Percentiles rank a stretch among this genome's conserved stretches.
phyloP scores from a whole-genome alignment of 1,139 yeast genomes.

The Blastobotrys indianensis region DNA sequence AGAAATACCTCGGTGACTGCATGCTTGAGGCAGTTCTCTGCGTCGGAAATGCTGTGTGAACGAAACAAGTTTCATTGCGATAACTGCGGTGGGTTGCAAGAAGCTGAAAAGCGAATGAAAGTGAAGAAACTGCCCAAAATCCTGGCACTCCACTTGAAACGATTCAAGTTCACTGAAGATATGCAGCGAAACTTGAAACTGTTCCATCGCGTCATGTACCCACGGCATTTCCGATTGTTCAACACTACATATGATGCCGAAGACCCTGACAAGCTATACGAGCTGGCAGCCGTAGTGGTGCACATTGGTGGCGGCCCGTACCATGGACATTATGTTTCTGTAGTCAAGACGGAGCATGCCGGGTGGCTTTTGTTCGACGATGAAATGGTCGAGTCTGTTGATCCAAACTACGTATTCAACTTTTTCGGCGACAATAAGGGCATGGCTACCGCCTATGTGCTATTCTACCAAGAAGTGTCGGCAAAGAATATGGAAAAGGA shows the following conservation, averaged over 20 bases:
- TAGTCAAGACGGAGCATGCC: constrained; percentile 69
- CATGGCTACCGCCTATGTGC: constrained; percentile 83
- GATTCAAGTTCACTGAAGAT: constrained; percentile 86
- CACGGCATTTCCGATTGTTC: constrained; percentile 64
- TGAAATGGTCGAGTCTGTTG: constrained; percentile 86
- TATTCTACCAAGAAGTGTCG: constrained; percentile 55
- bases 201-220: constrained; percentile 79
- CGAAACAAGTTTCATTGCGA: constrained; percentile 92
- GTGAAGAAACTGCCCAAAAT: constrained; percentile 72
- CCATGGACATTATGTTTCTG: constrained; percentile 91
- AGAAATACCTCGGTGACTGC: constrained; percentile 69
- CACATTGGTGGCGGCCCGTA: constrained; percentile 98
- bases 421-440: constrained; percentile 90
- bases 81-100: constrained; percentile 83
- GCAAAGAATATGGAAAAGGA: constrained; percentile 25
- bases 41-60: constrained; percentile 77
- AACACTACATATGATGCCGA: constrained; percentile 60
- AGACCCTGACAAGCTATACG: constrained; percentile 57
- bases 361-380: constrained; percentile 95
- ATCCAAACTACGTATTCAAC: constrained; percentile 73
- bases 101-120: constrained; percentile 89
- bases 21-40: constrained; percentile 73
- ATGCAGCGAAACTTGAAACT: constrained; percentile 78
- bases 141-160: constrained; percentile 74
- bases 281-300: constrained; percentile 77